Conservation (phyloP, 1,139 yeast species). For the Debaryomyces nepalensis region DNA sequence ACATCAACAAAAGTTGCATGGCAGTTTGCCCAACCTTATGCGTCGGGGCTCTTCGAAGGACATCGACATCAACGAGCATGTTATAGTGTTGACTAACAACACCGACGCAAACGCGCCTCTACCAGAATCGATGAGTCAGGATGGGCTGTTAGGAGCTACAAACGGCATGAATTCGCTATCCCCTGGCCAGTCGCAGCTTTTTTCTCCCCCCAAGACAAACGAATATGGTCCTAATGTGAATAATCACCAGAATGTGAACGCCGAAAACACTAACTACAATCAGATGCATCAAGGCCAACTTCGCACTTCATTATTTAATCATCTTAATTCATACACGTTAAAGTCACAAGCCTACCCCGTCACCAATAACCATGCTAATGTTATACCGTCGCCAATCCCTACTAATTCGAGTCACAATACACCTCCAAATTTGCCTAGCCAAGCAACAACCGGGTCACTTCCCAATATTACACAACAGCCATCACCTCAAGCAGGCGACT, state of each 20-base stretch:
- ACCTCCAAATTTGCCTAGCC: slow-evolving; percentile 22
- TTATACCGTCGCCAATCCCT: slow-evolving; percentile 31
- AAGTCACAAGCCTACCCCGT: slow-evolving; percentile 6
- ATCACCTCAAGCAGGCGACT: slow-evolving; percentile 18
- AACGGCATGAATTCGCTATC: slow-evolving; percentile 13
- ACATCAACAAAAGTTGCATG: slow-evolving; percentile 50
- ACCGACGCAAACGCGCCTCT: slow-evolving; percentile 51
- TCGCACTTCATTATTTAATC: slow-evolving; percentile 28
- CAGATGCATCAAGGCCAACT: slow-evolving; percentile 20
- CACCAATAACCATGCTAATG: slow-evolving; percentile 7
- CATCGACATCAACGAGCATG: slow-evolving; percentile 38
- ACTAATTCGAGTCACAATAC: slow-evolving; percentile 30
- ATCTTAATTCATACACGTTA: slow-evolving; percentile 12
- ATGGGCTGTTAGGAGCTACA: slow-evolving; percentile 5
- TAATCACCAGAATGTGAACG: slow-evolving; percentile 7
- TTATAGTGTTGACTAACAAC: slow-evolving; percentile 48
- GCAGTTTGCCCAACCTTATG: slow-evolving; percentile 29
- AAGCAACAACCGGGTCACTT: neutral
- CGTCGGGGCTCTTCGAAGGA: slow-evolving; percentile 25
- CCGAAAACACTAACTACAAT: neutral
- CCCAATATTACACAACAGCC: slow-evolving; percentile 14
- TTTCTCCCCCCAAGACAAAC: slow-evolving; percentile 24
- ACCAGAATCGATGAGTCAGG: slow-evolving; percentile 23
- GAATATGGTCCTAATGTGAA: slow-evolving; percentile 13
- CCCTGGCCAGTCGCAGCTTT: slow-evolving; percentile 19